Conservation (phyloP, 2,329 filamentous ascomycete species). For the Neofusicoccum laricinum region DNA sequence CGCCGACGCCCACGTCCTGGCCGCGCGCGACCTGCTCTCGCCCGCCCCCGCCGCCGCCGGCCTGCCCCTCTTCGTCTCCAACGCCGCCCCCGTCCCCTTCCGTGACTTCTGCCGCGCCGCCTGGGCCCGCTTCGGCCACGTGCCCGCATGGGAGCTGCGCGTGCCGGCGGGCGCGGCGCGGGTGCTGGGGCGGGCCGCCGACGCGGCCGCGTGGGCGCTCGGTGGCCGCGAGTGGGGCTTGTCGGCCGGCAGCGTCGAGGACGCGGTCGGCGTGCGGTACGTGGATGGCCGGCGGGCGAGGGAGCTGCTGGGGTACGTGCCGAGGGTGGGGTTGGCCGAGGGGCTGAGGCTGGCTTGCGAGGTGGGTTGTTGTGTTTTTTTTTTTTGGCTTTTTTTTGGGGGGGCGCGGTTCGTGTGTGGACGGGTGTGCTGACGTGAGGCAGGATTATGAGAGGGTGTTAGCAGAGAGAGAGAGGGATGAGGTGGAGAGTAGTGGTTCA, state of each 20-base stretch:
- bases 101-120: slow-evolving; percentile 82
- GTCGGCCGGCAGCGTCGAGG: slow-evolving; percentile 51
- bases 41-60: slow-evolving; percentile 55
- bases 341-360: slow-evolving; percentile 36
- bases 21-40: slow-evolving; percentile 67
- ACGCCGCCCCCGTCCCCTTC: slow-evolving; percentile 84
- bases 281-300: slow-evolving; percentile 52
- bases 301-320: slow-evolving; percentile 51
- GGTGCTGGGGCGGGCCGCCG: slow-evolving; percentile 45
- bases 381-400: background rate
- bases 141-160: slow-evolving; percentile 47
- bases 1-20: slow-evolving; percentile 79
- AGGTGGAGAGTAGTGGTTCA: background rate
- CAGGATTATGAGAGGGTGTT: slow-evolving; percentile 5
- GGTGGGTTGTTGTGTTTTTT: background rate
- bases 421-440: background rate
- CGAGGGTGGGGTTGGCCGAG: slow-evolving; percentile 50
- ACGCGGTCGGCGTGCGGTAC: slow-evolving; percentile 54
- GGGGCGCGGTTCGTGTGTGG: too few relatives aligned
- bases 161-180: slow-evolving; percentile 51
- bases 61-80: slow-evolving; percentile 86
- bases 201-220: slow-evolving; percentile 46
- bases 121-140: slow-evolving; percentile 63
- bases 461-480: background rate
- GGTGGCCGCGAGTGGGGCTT: slow-evolving; percentile 36